Evolutionary conservation across 179 eudicot genomes (phyloP), one percentile per base, ranked within the genome.

Genomic region (Camellia oleifera): DNA sequence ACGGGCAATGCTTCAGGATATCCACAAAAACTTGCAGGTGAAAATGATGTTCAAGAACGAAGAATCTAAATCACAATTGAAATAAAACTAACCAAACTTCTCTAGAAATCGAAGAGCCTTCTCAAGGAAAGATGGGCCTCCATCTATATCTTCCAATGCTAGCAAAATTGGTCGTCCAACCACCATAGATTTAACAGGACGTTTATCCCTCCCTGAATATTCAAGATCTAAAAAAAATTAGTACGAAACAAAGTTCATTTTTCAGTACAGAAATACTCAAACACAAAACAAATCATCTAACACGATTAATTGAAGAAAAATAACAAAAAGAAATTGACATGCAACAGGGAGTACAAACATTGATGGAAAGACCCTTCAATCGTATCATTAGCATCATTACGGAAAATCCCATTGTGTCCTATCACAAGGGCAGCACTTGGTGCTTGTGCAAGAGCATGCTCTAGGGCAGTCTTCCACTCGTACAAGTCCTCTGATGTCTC

Each of bases 341-440:
- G 78, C 58, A 56, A 17, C 17, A 52, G 52, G 57, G 23, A 75
- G 78, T 68, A 86, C 99, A 61, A 44, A 97, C 98, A 91, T 90
- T 93, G 97, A 82, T 88, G 85, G 79, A 95, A 97, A 79, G 99
- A 87, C 65, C 98, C 98, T 79, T 95, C 99, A 83, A 86, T 84
- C 32, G 87, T 75, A 87, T 93, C 97, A 85, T 69, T 92, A 45
- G 91, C 82, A 79, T 94, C 98, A 88, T 86, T 97, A 72, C 97
- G 94, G 81, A 97, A 97, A 82, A 97, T 93, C 77, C 99, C 99
- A 83, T 95, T 93, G 82, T 95, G 97, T 83, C 98, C 98, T 97
- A 97, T 97, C 83, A 92, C 98, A 87, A 95, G 98, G 81, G 98
- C 98, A 81, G 98, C 98, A 92, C 93, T 95, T 26, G 99, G 99